Base-by-base conservation (phyloP, 2,329 filamentous ascomycete species). In the Aspergillus hortae region DNA sequence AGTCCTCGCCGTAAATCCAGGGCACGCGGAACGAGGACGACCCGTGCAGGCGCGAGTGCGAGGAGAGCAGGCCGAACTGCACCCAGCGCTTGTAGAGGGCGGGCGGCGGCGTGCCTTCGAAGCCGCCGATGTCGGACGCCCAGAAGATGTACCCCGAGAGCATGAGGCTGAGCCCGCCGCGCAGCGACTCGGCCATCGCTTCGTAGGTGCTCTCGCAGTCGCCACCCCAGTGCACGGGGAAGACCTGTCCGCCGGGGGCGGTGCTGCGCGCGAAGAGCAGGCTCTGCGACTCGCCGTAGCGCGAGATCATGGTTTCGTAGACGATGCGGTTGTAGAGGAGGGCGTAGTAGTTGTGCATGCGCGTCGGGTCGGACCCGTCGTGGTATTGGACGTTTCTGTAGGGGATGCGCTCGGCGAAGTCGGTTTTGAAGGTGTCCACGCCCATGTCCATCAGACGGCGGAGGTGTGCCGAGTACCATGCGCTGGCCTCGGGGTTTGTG, bases 261-360 rank as follows among this genome's bases (percentile, higher is more conserved):
- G 86, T 85, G 36, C 83, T 77, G 23, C 87, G 79, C 1, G 87
- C 86, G 63, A 89, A 90, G 1, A 89, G 78, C 38, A 87, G 81
- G 55, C 84, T 79, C 61, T 82, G 72, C 46, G 77, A 69, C 46
- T 72, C 68, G 14, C 81, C 79, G 66, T 77, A 61, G 59, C 71
- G 56, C 72, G 74, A 72, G 63, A 84, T 79, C 11, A 89, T 75
- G 1, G 84, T 79, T 61, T 87, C 81, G 64, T 87, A 89, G 6
- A 89, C 86, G 51, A 82, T 68, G 59, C 84, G 81, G 76, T 89
- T 90, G 74, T 88, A 90, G 3, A 85, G 70, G 63, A 87, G 86
- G n/a, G 87, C 79, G 67, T 89, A 90, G 73, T 82, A 89, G 69
- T 90, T 90, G 72, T 89, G 87, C 86, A 90, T 90, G 60, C 80